Evolutionary conservation across 2,329 filamentous ascomycete genomes (phyloP), one percentile per base, ranked within the genome.

Genomic region (Fusarium sp.): DNA sequence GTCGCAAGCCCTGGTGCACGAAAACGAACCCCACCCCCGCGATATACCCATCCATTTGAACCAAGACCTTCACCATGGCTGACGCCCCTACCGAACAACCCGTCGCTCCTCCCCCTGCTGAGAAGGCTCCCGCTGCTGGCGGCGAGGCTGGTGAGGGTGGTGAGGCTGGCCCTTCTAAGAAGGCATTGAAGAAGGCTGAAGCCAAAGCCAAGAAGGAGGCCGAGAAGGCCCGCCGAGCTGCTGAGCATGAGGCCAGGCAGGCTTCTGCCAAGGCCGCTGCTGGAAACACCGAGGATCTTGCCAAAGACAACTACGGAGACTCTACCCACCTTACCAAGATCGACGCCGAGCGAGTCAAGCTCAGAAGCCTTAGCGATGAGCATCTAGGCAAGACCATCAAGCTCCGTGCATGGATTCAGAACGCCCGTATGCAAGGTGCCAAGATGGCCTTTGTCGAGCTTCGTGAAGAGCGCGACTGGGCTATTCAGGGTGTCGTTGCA

Each of bases 391-490:
- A 92, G 82, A 88, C 88, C 31, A 87, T 98, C 72, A 90, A 89
- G 44, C 85, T 98, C 75, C 88, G 94, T 38, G 93, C 89, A 31
- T 93, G 92, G 84, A 87, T 98, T 39, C 93, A 97, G 79, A 98
- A 97, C 83, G 89, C 92, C 33, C 89, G 95, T 70, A 90, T 92
- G 73, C 95, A 98, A 83, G 91, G 92, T 63, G 94, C 94, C 71
- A 98, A 97, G 85, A 91, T 98, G 84, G 92, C 90, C 42, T 98
- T 98, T 82, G 82, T 98, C 74, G 94, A 96, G 83, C 86, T 98
- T 73, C 88, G 93, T 68, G 87, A 94, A 80, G 89, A 92, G 79
- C 84, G 87, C 62, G 87, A 90, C 75, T 91, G 92, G 84, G 91
- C 90, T 26, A 91, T 98, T 39, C 94, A 98, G 83, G 94, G 91